Base-by-base conservation (phyloP, 2,329 filamentous ascomycete species). In the Penicillium polonicum region DNA sequence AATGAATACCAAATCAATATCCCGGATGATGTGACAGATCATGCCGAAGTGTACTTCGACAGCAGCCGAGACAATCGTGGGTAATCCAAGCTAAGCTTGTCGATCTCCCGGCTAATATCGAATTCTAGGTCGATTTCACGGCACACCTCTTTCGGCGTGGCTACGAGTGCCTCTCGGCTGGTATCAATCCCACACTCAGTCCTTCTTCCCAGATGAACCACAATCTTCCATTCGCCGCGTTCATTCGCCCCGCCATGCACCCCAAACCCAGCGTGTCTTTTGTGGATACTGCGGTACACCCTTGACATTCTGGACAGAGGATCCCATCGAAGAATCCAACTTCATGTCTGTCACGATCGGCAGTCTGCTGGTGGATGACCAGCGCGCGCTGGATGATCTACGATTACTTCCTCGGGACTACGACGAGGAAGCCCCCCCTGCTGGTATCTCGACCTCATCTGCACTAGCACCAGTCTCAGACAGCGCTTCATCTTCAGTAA, bases 221-320 rank as follows among this genome's bases (percentile, higher is more conserved):
- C 83, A 85, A 72, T 67, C 79, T 53, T 79, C 80, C 51, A 92
- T 92, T 70, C 85, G 85, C 55, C 84, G 87, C 41, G 81, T 83
- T 48, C 92, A 90, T 73, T 85, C 84, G 10, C 83, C 87, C 23
- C 80, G 79, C 2, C 76, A 80, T 65, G 82, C 83, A 52, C 80
- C 82, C 51, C 77, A 83, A 66, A 80, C 84, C 1, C 86, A 88
- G 71, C 86, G 90, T 49, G 85, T 91, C 65, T 97, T 97, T 75
- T 97, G 92, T 76, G 92, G 92, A 25, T 95, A 89, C 78, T 96
- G 92, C 72, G 92, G 92, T 52, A 96, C 92, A 0, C 89, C 90
- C 13, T 79, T 97, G 53, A 88, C 88, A 0, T 91, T 88, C 66
- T 96, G 91, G 91, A 88, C 86, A 46, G 92, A 96, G 73, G 76